Evolutionary conservation across 371 early-diverging fungal genomes (phyloP).

Genomic region (Chytridium lagenaria): DNA sequence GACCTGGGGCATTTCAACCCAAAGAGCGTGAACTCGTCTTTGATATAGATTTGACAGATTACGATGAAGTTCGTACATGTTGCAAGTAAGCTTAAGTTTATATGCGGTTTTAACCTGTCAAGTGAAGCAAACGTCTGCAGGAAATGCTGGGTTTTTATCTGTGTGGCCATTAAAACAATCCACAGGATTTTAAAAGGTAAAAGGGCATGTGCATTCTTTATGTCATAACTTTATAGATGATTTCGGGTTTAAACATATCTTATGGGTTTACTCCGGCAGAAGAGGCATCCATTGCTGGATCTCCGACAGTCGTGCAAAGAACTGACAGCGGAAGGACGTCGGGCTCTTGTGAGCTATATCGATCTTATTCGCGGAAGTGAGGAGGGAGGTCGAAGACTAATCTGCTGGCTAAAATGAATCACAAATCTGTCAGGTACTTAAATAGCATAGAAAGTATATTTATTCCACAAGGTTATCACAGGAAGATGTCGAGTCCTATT

Average conservation of each 20-base stretch:
- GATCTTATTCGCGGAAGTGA: constrained; percentile 81
- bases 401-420: constrained; percentile 54
- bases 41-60: constrained; percentile 99
- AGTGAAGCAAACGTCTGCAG: constrained; percentile 86
- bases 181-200: constrained; percentile 71
- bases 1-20: constrained; percentile 75
- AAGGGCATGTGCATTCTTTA: not conserved
- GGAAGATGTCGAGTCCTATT: constrained; percentile 67
- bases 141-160: constrained; percentile 96
- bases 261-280: constrained; percentile 98
- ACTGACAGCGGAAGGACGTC: constrained; percentile 78
- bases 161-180: constrained; percentile 88
- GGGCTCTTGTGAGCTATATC: constrained; percentile 85
- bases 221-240: constrained; percentile 66
- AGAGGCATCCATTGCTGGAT: constrained; percentile 99
- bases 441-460: not conserved
- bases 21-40: constrained; percentile 96
- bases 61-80: constrained; percentile 95
- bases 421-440: constrained; percentile 69
- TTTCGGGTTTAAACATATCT: constrained; percentile 93
- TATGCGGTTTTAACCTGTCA: not conserved
- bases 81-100: constrained; percentile 67
- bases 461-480: constrained; percentile 61
- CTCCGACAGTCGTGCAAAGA: constrained; percentile 87
- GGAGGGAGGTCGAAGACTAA: constrained; percentile 70